These are phyloP conservation scores for Kurtzmaniella quercitrusa DNA, from an alignment of 1,139 yeast species.

Conservation along the genomic window DNA sequence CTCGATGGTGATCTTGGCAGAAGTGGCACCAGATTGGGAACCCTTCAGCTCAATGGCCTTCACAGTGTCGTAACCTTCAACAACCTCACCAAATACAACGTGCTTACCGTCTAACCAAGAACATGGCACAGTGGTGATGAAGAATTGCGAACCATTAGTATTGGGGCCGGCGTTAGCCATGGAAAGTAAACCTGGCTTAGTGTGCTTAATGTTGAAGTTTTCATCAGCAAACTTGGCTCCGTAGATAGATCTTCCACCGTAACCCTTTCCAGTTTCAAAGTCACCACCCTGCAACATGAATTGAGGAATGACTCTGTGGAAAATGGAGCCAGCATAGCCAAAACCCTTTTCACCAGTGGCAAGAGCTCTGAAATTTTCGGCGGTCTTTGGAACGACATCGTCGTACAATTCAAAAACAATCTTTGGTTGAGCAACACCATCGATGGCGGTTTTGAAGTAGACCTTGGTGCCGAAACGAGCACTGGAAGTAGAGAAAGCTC, in stretches of 20 bases:
- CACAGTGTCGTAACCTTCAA: slow-evolving; percentile 36
- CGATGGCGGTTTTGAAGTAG: slow-evolving; percentile 33
- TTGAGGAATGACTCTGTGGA: slow-evolving; percentile 41
- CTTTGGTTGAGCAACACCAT: slow-evolving; percentile 27
- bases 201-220: slow-evolving; percentile 31
- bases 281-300: slow-evolving; percentile 46
- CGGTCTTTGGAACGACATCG: slow-evolving; percentile 92
- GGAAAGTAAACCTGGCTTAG: slow-evolving; percentile 34
- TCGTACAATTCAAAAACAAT: slow-evolving; percentile 61
- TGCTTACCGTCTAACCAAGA: slow-evolving; percentile 43
- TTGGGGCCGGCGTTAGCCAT: slow-evolving; percentile 45
- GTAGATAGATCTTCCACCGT: slow-evolving; percentile 39
- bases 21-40: slow-evolving; percentile 25
- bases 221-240: slow-evolving; percentile 37
- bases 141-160: slow-evolving; percentile 41
- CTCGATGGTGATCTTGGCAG: slow-evolving; percentile 30
- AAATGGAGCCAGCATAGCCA: slow-evolving; percentile 76
- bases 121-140: slow-evolving; percentile 40
- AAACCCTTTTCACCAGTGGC: slow-evolving; percentile 94
- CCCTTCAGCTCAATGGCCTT: slow-evolving; percentile 35
- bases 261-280: slow-evolving; percentile 37
- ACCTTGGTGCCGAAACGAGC: slow-evolving; percentile 32
- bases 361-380: slow-evolving; percentile 93
- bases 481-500: slow-evolving; percentile 29
- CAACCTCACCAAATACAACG: slow-evolving; percentile 41